Percentiles rank a stretch among this genome's conserved stretches.
Conservation (phyloP, 1,284 basidiomycete species). For the Rhodotorula glutinis region DNA sequence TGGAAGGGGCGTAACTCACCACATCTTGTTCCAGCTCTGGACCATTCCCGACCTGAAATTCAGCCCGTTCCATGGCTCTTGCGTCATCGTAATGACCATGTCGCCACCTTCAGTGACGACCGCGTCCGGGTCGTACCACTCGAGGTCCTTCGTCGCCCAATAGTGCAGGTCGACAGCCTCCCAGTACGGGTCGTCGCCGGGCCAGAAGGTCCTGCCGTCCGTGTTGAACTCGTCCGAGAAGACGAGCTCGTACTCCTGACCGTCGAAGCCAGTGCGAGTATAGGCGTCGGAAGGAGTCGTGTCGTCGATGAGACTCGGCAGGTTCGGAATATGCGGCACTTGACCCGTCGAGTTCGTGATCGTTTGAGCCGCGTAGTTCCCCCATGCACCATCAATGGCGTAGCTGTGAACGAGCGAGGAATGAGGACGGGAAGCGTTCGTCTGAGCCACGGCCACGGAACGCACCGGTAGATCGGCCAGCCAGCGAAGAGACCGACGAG, state of each 20-base stretch:
- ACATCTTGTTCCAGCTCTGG: conserved; percentile 77
- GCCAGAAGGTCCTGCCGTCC: conserved; percentile 52
- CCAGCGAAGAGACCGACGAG: conserved; percentile 36
- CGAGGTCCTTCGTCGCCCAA: conserved; percentile 15
- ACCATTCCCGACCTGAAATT: conserved; percentile 62
- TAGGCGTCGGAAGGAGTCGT: conserved; percentile 46
- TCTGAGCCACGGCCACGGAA: background rate
- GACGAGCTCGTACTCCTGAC: conserved; percentile 54
- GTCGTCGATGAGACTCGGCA: conserved; percentile 46
- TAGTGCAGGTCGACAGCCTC: conserved; percentile 75
- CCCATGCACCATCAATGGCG: conserved; percentile 16
- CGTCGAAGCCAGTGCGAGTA: conserved; percentile 43
- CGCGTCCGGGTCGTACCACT: conserved; percentile 64
- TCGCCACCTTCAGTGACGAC: conserved; percentile 73
- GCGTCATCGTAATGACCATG: conserved; percentile 71
- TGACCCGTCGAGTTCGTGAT: conserved; percentile 42
- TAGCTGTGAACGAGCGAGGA: background rate
- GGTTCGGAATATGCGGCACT: conserved; percentile 38
- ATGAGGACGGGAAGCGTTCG: too few species aligned
- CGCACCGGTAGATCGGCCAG: conserved; percentile 37
- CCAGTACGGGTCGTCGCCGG: conserved; percentile 53
- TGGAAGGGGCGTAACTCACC: conserved; percentile 47
- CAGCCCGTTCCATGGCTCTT: conserved; percentile 64
- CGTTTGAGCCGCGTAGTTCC: conserved; percentile 9
- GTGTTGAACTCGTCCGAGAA: conserved; percentile 77